Percentiles rank a stretch among this genome's conserved stretches.
phyloP scores from a whole-genome alignment of 2,329 filamentous ascomycete species.

The Trichophyton verrucosum region DNA sequence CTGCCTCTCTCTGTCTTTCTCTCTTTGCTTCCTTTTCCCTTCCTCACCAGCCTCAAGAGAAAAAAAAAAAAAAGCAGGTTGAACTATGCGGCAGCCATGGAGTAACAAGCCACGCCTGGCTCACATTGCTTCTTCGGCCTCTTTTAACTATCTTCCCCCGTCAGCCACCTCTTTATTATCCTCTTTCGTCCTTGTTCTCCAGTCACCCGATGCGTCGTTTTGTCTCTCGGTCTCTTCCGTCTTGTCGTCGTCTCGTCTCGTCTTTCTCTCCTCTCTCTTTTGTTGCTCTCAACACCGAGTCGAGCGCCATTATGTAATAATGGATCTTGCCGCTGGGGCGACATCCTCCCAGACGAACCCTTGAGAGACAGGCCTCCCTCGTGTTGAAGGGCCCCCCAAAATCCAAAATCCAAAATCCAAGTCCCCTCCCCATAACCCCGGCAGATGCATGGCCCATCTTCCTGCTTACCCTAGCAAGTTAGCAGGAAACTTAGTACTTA shows the following conservation, averaged over 20 bases:
- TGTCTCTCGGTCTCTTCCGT: not conserved
- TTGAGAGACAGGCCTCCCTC: not conserved
- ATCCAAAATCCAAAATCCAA: not conserved
- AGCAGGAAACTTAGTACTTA: not conserved
- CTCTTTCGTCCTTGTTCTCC: not conserved
- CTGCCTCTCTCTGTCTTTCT: not conserved
- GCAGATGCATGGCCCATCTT: constrained; percentile 1
- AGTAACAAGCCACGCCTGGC: not conserved
- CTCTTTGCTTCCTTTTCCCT: not conserved
- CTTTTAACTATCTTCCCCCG: not conserved
- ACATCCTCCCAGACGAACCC: not conserved
- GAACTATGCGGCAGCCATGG: no score
- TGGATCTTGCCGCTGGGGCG: not conserved
- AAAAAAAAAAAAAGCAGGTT: no score
- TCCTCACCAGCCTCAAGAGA: no score
- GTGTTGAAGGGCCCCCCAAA: not conserved
- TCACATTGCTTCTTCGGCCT: not conserved
- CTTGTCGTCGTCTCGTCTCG: not conserved
- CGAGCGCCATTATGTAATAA: not conserved
- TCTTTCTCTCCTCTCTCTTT: not conserved
- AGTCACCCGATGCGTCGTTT: not conserved
- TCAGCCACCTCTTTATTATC: not conserved
- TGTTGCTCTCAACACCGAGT: no score
- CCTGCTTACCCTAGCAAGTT: no score
- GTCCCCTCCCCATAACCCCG: not conserved